Evolutionary conservation across 345 rosid genomes (phyloP), one percentile per base, ranked within the genome.

Genomic region (Schrenkiella parvula): DNA sequence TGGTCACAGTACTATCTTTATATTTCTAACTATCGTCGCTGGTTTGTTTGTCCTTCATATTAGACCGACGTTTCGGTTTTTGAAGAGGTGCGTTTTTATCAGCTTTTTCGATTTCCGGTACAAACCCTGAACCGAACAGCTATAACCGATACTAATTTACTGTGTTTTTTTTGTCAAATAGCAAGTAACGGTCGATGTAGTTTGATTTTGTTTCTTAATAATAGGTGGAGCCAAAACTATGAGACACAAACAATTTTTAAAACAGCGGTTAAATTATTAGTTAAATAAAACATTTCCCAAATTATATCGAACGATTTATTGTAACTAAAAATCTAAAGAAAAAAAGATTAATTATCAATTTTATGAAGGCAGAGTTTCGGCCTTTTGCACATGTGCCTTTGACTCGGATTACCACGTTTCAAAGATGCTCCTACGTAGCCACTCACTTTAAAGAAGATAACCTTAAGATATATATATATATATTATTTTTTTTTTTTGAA

Each of bases 51-150:
- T 46, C 48, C 22, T 4, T 15, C 8, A 8, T 29, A 66, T 23
- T 52, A 32, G n/a, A 67, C 74, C 58, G 38, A 8, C 74, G 57
- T 53, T 53, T 62, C 65, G 34, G 59, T 44, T 51, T 62, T 43
- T 11, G 65, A 75, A 62, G 65, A 69, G 74, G 70, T 62, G 42
- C 4, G 0, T 4, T 47, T 28, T 18, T 38, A 6, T 15, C 3
- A 28, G 26, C 3, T 31, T 31, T 38, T 29, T 4, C 43, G 0
- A 22, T 75, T 75, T 68, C 32, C 58, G 66, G 65, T 73, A 31
- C 31, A 17, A 6, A 15, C 0, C 0, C 6, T 15, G 13, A 62
- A 26, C 70, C 69, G 29, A 46, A 44, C 58, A n/a, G 38, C 25
- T 50, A 11, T 9, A 52, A 0, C 5, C 51, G 35, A 29, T 41